Conservation (phyloP, 75 land plant genomes). For the Picea glauca region DNA sequence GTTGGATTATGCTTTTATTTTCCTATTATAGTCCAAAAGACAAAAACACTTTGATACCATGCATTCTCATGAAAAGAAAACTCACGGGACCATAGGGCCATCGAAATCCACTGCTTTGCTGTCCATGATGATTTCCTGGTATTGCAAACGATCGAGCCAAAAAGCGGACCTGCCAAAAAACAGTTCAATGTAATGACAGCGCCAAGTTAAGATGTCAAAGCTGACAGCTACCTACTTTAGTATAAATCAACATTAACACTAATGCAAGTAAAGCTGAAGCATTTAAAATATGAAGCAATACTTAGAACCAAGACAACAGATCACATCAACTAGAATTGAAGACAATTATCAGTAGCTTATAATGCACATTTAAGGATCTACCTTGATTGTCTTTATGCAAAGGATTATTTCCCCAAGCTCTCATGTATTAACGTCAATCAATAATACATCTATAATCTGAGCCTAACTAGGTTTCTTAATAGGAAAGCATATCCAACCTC, state of each 20-base stretch:
- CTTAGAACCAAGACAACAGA: neutral
- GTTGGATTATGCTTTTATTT: too few relatives aligned
- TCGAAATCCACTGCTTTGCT: conserved; percentile 88
- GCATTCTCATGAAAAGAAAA: neutral
- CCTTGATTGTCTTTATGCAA: neutral
- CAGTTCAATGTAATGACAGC: neutral
- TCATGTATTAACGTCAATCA: neutral
- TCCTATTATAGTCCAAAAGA: too few relatives aligned
- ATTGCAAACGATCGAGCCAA: conserved; percentile 90
- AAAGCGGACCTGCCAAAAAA: conserved; percentile 77
- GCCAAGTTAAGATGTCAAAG: neutral
- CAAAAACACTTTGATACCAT: neutral
- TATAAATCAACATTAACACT: neutral
- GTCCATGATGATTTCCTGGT: conserved; percentile 98
- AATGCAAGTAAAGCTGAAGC: neutral
- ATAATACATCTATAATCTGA: neutral
- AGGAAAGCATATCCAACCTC: neutral
- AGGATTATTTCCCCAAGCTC: neutral
- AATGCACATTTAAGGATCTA: neutral
- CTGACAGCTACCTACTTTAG: neutral
- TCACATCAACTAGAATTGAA: neutral
- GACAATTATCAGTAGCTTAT: neutral
- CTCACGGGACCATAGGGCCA: conserved; percentile 99
- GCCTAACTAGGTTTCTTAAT: neutral
- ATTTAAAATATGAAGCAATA: neutral